Evolutionary conservation across 2,329 filamentous ascomycete genomes (phyloP).

Genomic region (Cordyceps cateniannulata): DNA sequence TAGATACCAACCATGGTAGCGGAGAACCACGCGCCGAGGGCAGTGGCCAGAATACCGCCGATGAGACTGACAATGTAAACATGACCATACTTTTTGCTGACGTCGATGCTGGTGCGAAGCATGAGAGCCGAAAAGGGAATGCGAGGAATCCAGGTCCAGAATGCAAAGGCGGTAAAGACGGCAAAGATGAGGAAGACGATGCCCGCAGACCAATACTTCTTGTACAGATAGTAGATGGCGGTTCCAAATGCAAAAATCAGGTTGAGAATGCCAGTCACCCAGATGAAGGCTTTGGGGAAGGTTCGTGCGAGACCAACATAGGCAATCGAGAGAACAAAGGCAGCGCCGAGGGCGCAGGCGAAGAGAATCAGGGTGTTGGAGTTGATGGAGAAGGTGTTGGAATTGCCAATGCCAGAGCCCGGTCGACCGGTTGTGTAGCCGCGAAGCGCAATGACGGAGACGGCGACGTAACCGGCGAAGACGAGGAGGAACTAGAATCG

Average conservation of each 20-base stretch:
- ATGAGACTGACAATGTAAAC: slow-evolving; percentile 81
- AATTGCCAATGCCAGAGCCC: slow-evolving; percentile 68
- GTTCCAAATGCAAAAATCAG: slow-evolving; percentile 79
- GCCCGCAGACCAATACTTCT: slow-evolving; percentile 72
- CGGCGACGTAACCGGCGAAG: slow-evolving; percentile 66
- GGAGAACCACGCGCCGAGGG: slow-evolving; percentile 77
- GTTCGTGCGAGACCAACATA: slow-evolving; percentile 72
- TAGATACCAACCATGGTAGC: slow-evolving; percentile 84
- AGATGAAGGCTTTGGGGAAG: slow-evolving; percentile 88
- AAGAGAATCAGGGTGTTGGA: slow-evolving; percentile 86
- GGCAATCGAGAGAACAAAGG: slow-evolving; percentile 65
- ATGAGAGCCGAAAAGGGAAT: slow-evolving; percentile 90
- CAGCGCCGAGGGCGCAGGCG: slow-evolving; percentile 66
- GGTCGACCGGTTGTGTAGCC: slow-evolving; percentile 62
- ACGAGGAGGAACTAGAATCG: slow-evolving; percentile 56
- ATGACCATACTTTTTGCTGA: slow-evolving; percentile 77
- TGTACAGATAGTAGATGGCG: slow-evolving; percentile 75
- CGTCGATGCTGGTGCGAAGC: slow-evolving; percentile 79
- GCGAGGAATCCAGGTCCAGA: slow-evolving; percentile 80
- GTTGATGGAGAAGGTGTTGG: slow-evolving; percentile 62
- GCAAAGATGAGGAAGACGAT: slow-evolving; percentile 82
- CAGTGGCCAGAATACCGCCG: slow-evolving; percentile 69
- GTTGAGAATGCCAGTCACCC: slow-evolving; percentile 85
- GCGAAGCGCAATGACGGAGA: slow-evolving; percentile 69
- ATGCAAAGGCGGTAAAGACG: slow-evolving; percentile 73